Conservation (phyloP, 2,329 filamentous ascomycete genomes). For the Nemania diffusa region DNA sequence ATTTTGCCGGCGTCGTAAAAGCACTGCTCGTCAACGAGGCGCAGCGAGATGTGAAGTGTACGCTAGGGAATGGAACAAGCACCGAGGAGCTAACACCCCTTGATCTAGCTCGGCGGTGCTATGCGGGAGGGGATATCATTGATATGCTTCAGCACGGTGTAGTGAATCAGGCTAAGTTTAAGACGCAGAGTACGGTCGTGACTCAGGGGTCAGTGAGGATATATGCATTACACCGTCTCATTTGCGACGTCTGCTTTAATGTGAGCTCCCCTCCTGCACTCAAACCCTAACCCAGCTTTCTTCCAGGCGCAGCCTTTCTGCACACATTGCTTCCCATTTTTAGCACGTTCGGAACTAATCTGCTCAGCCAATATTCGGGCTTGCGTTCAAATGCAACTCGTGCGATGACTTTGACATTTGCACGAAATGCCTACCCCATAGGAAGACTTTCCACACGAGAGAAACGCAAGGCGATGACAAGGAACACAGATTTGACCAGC, state of each 20-base stretch:
- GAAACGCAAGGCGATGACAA: not conserved
- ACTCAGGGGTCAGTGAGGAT: not conserved
- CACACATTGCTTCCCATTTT: too few species aligned
- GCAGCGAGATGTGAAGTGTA: not conserved
- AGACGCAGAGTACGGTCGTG: not conserved
- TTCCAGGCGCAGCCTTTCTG: too few species aligned
- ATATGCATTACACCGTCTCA: not conserved
- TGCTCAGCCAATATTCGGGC: not conserved
- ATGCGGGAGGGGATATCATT: not conserved
- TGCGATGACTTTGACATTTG: not conserved
- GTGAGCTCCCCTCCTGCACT: not conserved
- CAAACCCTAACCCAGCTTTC: not conserved
- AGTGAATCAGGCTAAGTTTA: not conserved
- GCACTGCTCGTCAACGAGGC: not conserved
- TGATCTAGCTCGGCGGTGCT: conserved; percentile 1
- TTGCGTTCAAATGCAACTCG: not conserved
- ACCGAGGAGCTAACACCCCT: conserved; percentile 3
- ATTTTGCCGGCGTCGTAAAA: not conserved
- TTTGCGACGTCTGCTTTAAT: not conserved
- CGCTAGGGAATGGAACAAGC: not conserved
- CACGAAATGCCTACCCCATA: not conserved
- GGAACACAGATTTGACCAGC: not conserved
- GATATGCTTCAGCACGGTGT: conserved; percentile 2
- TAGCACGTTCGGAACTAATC: not conserved
- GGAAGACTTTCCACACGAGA: not conserved